phyloP scores from a whole-genome alignment of 2,329 filamentous ascomycete species.

The Colletotrichum eleusines region DNA sequence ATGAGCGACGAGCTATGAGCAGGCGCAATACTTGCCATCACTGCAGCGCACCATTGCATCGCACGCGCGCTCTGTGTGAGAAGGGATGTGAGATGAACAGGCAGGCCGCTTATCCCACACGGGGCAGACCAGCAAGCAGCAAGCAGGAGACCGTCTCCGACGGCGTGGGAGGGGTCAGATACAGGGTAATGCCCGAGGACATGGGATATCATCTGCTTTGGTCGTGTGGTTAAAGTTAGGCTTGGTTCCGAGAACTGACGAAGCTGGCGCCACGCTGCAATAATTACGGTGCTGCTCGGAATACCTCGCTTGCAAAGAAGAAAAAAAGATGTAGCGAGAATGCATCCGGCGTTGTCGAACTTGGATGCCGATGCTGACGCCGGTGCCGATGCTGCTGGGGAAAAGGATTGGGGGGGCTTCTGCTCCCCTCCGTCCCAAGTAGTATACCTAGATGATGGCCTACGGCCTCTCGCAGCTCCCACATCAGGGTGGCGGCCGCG shows the following conservation, averaged over 20 bases:
- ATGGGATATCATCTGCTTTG: constrained; percentile 6
- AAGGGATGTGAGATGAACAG: constrained; percentile 38
- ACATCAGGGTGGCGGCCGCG: neutral
- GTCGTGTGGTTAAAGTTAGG: neutral
- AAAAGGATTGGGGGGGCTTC: too few relatives aligned
- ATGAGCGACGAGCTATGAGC: constrained; percentile 27
- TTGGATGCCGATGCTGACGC: too few relatives aligned
- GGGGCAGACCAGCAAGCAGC: constrained; percentile 15
- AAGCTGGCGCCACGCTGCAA: neutral
- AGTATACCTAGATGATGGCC: neutral
- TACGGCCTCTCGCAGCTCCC: neutral
- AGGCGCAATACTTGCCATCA: constrained; percentile 23
- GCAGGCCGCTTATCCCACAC: constrained; percentile 24
- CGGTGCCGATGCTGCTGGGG: neutral
- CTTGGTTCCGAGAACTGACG: constrained; percentile 4
- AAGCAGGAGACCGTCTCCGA: constrained; percentile 1
- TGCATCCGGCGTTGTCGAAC: neutral
- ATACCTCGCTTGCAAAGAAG: neutral
- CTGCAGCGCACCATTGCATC: constrained; percentile 20
- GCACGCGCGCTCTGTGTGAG: constrained; percentile 7
- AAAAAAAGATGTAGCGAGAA: neutral
- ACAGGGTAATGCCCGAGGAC: constrained; percentile 8
- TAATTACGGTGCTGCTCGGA: neutral
- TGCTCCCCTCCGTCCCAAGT: neutral
- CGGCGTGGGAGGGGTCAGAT: constrained; percentile 16